phyloP scores from a whole-genome alignment of 2,329 filamentous ascomycete species.

The Colletotrichum sansevieriae region DNA sequence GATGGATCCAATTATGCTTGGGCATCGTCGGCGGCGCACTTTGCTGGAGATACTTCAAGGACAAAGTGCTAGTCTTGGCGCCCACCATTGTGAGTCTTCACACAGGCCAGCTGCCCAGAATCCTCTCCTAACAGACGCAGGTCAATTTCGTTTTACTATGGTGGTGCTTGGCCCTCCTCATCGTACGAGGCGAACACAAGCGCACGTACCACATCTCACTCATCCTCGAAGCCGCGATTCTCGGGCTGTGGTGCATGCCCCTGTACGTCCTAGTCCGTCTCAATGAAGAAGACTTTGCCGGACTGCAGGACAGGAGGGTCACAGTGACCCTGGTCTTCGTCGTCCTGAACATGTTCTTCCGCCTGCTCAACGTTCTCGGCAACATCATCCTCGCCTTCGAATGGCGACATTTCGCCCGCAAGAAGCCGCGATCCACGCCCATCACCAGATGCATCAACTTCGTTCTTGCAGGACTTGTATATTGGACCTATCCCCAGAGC shows the following conservation, averaged over 20 bases:
- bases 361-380: constrained; percentile 55
- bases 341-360: constrained; percentile 54
- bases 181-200: constrained; percentile 50
- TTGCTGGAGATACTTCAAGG: constrained; percentile 54
- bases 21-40: constrained; percentile 53
- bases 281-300: constrained; percentile 14
- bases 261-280: constrained; percentile 44
- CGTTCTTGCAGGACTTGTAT: constrained; percentile 50
- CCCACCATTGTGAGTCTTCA: constrained; percentile 51
- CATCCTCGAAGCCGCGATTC: constrained; percentile 53
- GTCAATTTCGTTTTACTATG: constrained; percentile 54
- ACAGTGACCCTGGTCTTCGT: constrained; percentile 52
- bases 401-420: constrained; percentile 55
- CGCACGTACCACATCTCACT: constrained; percentile 57
- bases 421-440: constrained; percentile 45
- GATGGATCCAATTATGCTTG: constrained; percentile 54
- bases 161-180: constrained; percentile 51
- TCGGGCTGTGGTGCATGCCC: constrained; percentile 49
- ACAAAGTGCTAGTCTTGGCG: constrained; percentile 48
- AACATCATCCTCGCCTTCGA: constrained; percentile 54
- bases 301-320: constrained; percentile 34
- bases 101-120: background rate
- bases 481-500: constrained; percentile 58
- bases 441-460: constrained; percentile 44
- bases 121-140: constrained; percentile 43